Evolutionary conservation across 2,329 filamentous ascomycete species (phyloP).

Genomic region (Fusarium cicatricum): DNA sequence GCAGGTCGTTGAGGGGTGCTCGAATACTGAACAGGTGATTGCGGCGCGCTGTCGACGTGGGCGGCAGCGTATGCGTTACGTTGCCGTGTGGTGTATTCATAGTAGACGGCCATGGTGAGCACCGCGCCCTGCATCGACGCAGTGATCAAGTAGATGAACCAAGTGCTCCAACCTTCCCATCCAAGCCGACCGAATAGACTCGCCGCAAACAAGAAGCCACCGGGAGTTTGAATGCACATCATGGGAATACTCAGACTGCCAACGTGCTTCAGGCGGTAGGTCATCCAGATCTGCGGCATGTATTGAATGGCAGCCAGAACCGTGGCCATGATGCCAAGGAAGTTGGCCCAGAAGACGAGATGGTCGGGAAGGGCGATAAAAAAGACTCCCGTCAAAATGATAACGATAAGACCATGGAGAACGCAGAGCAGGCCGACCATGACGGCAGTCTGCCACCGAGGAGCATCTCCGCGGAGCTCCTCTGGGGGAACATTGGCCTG

Average conservation of each 20-base stretch:
- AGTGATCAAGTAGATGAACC: conserved; percentile 90
- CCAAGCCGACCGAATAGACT: conserved; percentile 85
- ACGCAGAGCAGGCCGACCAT: conserved; percentile 77
- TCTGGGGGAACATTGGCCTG: conserved; percentile 59
- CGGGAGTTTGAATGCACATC: conserved; percentile 98
- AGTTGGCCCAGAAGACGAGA: conserved; percentile 82
- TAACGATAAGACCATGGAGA: conserved; percentile 75
- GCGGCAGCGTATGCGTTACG: conserved; percentile 37
- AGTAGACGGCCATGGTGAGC: conserved; percentile 81
- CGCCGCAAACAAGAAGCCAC: conserved; percentile 86
- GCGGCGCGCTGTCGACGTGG: conserved; percentile 38
- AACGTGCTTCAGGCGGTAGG: conserved; percentile 83
- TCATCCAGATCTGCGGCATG: conserved; percentile 93
- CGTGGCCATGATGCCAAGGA: conserved; percentile 81
- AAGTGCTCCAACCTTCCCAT: conserved; percentile 88
- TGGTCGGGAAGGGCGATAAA: conserved; percentile 67
- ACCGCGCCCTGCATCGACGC: conserved; percentile 85
- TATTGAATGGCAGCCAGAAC: conserved; percentile 88
- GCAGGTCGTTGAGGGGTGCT: conserved; percentile 46
- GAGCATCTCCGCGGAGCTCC: conserved; percentile 60
- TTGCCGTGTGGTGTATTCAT: conserved; percentile 63
- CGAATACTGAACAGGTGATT: conserved; percentile 42
- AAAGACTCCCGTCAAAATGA: conserved; percentile 75
- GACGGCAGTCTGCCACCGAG: conserved; percentile 81
- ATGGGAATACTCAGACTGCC: conserved; percentile 94